phyloP scores from a whole-genome alignment of 2,329 filamentous ascomycete species.

The Monosporascus sp. region DNA sequence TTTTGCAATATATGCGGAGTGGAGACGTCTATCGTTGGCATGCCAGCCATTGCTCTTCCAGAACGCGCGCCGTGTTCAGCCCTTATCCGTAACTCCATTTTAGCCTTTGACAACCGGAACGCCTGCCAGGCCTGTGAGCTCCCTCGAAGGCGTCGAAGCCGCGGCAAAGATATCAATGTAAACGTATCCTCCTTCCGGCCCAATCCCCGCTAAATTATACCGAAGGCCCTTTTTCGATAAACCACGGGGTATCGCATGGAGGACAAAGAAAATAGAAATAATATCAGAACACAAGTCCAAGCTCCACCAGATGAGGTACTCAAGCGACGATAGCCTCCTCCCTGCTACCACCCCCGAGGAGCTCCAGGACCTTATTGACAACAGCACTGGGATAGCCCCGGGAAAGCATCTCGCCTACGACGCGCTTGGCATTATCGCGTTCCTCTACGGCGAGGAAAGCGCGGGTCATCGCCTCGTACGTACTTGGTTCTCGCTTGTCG shows the following conservation, averaged over 20 bases:
- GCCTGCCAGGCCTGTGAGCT: not conserved
- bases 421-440: constrained; percentile 65
- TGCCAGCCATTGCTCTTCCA: constrained; percentile 17
- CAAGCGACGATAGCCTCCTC: constrained; percentile 31
- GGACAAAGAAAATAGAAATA: constrained; percentile 23
- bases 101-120: not conserved
- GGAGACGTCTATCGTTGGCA: constrained; percentile 41
- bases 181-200: constrained; percentile 17
- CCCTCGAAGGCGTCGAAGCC: not conserved
- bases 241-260: constrained; percentile 29
- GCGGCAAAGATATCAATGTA: constrained; percentile 2
- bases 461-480: constrained; percentile 97
- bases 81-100: not conserved
- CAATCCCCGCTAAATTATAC: constrained; percentile 16
- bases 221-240: constrained; percentile 16
- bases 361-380: constrained; percentile 86
- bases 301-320: not conserved
- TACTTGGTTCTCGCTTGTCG: constrained; percentile 86
- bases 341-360: constrained; percentile 59
- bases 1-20: constrained; percentile 35
- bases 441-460: constrained; percentile 84
- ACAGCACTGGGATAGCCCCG: constrained; percentile 90
- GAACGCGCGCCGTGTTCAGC: constrained; percentile 15
- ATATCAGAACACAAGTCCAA: constrained; percentile 4
- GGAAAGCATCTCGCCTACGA: constrained; percentile 85